Conservation (phyloP, 345 rosid species). For the Durio zibethinus region DNA sequence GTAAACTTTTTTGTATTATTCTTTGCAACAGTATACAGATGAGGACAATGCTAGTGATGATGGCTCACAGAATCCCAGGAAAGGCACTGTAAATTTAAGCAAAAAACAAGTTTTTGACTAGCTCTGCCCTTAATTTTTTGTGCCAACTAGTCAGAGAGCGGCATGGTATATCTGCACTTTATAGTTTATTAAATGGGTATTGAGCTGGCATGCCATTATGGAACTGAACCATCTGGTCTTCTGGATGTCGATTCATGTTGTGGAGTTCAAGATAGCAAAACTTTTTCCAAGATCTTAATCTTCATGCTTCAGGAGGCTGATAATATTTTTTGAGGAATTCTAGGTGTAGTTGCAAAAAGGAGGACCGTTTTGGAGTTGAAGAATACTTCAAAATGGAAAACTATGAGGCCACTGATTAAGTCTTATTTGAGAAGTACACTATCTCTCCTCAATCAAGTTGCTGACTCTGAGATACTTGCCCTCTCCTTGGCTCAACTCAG, state of each 20-base stretch:
- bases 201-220: constrained; percentile 77
- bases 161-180: constrained; percentile 54
- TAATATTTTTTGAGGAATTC: constrained; percentile 46
- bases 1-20: constrained; percentile 9
- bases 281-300: constrained; percentile 52
- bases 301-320: constrained; percentile 68
- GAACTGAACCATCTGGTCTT: constrained; percentile 46
- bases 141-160: constrained; percentile 50
- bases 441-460: constrained; percentile 58
- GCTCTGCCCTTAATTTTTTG: constrained; percentile 43
- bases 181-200: constrained; percentile 63
- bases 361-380: constrained; percentile 58
- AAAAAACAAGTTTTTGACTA: constrained; percentile 37
- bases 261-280: constrained; percentile 39
- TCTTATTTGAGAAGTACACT: constrained; percentile 74
- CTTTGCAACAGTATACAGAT: constrained; percentile 44
- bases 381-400: constrained; percentile 67
- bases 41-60: constrained; percentile 40
- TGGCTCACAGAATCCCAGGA: constrained; percentile 29
- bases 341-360: constrained; percentile 63
- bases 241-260: constrained; percentile 8
- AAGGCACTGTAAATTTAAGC: constrained; percentile 28
- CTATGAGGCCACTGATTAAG: constrained; percentile 60
- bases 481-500: constrained; percentile 56
- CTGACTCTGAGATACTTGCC: constrained; percentile 57